These are phyloP conservation scores for Tubosaeta sp. DNA, from an alignment of 768 basidiomycete genomes.

Conservation along the genomic window DNA sequence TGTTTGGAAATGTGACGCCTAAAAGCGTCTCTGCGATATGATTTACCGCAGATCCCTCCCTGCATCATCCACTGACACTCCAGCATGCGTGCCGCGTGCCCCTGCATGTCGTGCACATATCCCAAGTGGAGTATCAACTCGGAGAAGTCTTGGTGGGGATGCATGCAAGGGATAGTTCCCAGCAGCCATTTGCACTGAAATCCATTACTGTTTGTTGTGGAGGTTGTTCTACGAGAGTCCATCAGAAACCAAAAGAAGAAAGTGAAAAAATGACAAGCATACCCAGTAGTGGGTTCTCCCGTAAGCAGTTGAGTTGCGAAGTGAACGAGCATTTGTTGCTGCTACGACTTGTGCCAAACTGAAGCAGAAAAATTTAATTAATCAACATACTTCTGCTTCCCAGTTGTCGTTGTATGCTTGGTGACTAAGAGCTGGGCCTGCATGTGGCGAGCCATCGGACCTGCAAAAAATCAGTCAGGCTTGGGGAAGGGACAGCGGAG, in stretches of 20 bases:
- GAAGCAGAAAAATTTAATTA: too few species aligned
- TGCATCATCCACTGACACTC: slow-evolving; percentile 3
- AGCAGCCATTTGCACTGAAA: neutral
- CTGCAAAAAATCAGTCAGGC: neutral
- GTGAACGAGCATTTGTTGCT: too few species aligned
- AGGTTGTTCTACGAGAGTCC: neutral
- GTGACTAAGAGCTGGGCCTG: too few species aligned
- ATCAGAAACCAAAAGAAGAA: neutral
- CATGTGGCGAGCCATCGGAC: too few species aligned
- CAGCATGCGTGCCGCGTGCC: neutral
- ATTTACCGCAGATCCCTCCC: neutral
- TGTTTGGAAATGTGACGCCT: slow-evolving; percentile 2
- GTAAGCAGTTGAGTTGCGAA: neutral
- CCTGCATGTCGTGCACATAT: neutral
- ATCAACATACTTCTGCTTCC: neutral
- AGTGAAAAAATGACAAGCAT: neutral
- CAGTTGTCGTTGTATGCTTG: neutral
- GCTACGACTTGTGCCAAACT: neutral
- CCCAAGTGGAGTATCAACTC: slow-evolving; percentile 4
- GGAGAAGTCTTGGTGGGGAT: neutral
- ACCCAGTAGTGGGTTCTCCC: neutral
- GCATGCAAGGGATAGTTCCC: neutral
- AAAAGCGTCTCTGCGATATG: neutral
- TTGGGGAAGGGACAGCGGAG: too few species aligned
- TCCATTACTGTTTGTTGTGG: too few species aligned